Base-by-base conservation (phyloP, 202 grass and related monocot genomes). In the Panicum hallii region DNA sequence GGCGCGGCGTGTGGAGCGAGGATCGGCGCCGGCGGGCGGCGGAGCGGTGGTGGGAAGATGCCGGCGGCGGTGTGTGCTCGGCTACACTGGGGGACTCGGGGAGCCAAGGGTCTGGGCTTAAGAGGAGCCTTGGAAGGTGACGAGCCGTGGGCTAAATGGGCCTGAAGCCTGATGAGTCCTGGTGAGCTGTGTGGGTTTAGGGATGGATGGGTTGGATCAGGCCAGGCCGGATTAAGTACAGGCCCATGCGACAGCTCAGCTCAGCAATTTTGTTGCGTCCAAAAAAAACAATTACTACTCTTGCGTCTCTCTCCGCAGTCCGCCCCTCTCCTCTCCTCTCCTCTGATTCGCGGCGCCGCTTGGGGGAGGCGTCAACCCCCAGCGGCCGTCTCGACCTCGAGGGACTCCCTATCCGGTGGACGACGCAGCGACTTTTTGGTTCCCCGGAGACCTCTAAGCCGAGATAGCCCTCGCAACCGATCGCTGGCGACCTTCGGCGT, bases 11-110 rank as follows among this genome's bases (percentile, higher is more conserved):
- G 36, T 19, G 79, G 64, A 1, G 79, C 36, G 13, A 55, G 48
- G 48, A 69, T 56, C 36, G 34, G 49, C 64, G 8, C 64, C 79
- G 65, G 79, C 64, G 63, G 12, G 23, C 49, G 49, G n/a, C 79
- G 79, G 48, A 57, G 79, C 49, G 36, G 49, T 20, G 78, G 11
- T 5, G 53, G 30, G 17, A 53, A 50, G 49, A 80, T 50, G 47
- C 19, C 78, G 78, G 36, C 78, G 63, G 78, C 63, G 49, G 22
- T 28, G 78, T 7, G 40, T 77, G 46, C 63, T 65, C 30, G 28
- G 44, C 11, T 36, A 32, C 45, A 13, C 45, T 47, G 30, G 17
- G 67, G 67, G 6, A 72, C 17, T 36, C 47, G 46, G 16, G 6
- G 19, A 41, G 34, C n/a, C 78, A 56, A 42, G 48, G 49, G 64